Evolutionary conservation across 148 eudicot species (phyloP).

Genomic region (Hydrangea macrophylla): DNA sequence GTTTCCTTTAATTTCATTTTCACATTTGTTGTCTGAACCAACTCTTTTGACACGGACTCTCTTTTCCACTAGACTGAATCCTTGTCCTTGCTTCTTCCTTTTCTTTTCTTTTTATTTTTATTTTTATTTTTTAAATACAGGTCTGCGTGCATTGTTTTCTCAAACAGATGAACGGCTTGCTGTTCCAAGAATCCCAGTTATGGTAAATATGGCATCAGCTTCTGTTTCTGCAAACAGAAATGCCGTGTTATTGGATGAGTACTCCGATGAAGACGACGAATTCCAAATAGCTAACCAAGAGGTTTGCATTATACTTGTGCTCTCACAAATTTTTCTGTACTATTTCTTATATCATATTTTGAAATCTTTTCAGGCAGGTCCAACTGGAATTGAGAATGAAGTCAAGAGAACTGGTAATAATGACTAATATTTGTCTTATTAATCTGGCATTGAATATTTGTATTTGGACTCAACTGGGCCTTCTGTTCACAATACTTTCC

Average conservation of each 20-base stretch:
- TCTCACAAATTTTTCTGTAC: background rate
- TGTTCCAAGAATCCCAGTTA: conserved; percentile 93
- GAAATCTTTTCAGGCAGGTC: conserved; percentile 35
- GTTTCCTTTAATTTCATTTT: too few species aligned
- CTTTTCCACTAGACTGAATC: background rate
- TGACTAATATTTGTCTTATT: background rate
- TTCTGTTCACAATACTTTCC: conserved; percentile 22
- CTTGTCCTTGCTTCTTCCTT: conserved; percentile 10
- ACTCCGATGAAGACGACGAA: conserved; percentile 96
- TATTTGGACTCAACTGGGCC: conserved; percentile 14
- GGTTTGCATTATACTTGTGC: conserved; percentile 39
- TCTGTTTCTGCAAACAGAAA: conserved; percentile 64
- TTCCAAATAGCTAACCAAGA: conserved; percentile 75
- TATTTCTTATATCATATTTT: conserved; percentile 5
- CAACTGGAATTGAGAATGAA: conserved; percentile 42
- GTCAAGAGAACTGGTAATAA: conserved; percentile 47
- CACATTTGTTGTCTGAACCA: too few species aligned
- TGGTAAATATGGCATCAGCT: conserved; percentile 93
- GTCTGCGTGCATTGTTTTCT: conserved; percentile 85
- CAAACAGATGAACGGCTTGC: conserved; percentile 86
- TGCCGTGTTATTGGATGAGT: conserved; percentile 76
- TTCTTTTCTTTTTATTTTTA: too few species aligned
- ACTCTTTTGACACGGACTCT: too few species aligned
- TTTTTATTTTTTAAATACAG: too few species aligned
- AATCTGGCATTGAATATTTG: background rate